A percentile compares a stretch with the other conserved stretches of the same genome.
phyloP scores from a whole-genome alignment of 768 basidiomycete genomes.

The Suillus tomentosus region DNA sequence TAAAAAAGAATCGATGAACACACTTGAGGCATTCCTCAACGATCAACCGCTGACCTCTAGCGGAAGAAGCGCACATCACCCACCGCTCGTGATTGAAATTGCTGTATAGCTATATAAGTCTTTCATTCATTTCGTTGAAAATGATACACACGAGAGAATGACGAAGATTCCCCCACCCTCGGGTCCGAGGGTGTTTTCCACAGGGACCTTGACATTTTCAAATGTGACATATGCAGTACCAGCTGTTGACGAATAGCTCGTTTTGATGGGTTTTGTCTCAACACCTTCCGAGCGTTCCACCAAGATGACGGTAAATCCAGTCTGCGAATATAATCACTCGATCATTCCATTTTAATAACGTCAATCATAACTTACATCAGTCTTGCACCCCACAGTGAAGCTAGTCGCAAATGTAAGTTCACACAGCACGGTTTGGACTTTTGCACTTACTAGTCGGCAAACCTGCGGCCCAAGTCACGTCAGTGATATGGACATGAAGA shows the following conservation, averaged over 20 bases:
- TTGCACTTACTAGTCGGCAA: constrained; percentile 33
- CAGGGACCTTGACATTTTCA: constrained; percentile 82
- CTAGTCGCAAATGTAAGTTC: constrained; percentile 33
- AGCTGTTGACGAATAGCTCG: constrained; percentile 75
- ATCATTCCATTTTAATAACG: constrained; percentile 14
- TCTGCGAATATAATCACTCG: constrained; percentile 30
- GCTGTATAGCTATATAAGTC: constrained; percentile 5
- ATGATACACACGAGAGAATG: constrained; percentile 41
- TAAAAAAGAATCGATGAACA: constrained; percentile 8
- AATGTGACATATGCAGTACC: constrained; percentile 81
- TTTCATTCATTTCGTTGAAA: constrained; percentile 28
- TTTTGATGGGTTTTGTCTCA: constrained; percentile 85
- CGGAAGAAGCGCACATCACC: constrained; percentile 64
- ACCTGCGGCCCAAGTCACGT: constrained; percentile 24
- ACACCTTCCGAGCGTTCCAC: constrained; percentile 82
- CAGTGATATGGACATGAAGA: neutral
- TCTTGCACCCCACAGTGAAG: constrained; percentile 76
- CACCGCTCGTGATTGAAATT: constrained; percentile 79
- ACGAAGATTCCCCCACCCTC: constrained; percentile 74
- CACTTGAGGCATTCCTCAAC: constrained; percentile 80
- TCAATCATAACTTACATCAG: constrained; percentile 38
- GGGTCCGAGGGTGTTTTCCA: constrained; percentile 79
- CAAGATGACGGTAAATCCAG: constrained; percentile 82
- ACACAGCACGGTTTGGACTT: constrained; percentile 32
- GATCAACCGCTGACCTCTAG: constrained; percentile 57